Percentiles rank a stretch among this genome's conserved stretches.
Conservation (phyloP, 2,329 filamentous ascomycete genomes). For the Lecanicillium sp. region DNA sequence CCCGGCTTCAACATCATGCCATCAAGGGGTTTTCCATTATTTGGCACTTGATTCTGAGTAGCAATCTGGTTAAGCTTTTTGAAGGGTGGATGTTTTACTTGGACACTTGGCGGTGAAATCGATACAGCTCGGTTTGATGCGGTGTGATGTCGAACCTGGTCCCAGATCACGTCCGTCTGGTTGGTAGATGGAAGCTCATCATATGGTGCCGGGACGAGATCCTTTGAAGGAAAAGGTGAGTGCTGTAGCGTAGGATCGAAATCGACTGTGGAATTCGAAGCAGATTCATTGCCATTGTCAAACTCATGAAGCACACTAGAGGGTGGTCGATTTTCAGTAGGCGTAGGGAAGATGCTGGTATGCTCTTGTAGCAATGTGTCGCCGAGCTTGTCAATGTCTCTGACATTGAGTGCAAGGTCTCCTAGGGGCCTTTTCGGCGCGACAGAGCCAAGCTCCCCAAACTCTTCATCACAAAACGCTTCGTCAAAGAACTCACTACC, state of each 20-base stretch:
- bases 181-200: slow-evolving; percentile 5
- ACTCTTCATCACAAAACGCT: too few relatives aligned
- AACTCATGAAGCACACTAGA: slow-evolving; percentile 22
- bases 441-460: too few relatives aligned
- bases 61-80: not conserved
- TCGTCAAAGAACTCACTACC: too few relatives aligned
- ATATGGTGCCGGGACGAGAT: not conserved
- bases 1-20: slow-evolving; percentile 11
- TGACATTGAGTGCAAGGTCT: too few relatives aligned
- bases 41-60: not conserved
- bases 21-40: slow-evolving; percentile 1
- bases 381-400: too few relatives aligned
- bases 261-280: slow-evolving; percentile 23
- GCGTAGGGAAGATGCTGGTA: too few relatives aligned
- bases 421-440: too few relatives aligned
- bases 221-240: slow-evolving; percentile 18
- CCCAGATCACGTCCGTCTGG: slow-evolving; percentile 30
- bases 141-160: slow-evolving; percentile 15
- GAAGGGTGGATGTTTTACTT: too few relatives aligned
- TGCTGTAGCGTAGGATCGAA: slow-evolving; percentile 28
- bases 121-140: not conserved
- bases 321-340: too few relatives aligned
- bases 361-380: too few relatives aligned
- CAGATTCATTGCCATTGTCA: slow-evolving; percentile 20
- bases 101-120: too few relatives aligned